phyloP scores from a whole-genome alignment of 441 rosid genomes.

The Pelargonium cotyledonis region DNA sequence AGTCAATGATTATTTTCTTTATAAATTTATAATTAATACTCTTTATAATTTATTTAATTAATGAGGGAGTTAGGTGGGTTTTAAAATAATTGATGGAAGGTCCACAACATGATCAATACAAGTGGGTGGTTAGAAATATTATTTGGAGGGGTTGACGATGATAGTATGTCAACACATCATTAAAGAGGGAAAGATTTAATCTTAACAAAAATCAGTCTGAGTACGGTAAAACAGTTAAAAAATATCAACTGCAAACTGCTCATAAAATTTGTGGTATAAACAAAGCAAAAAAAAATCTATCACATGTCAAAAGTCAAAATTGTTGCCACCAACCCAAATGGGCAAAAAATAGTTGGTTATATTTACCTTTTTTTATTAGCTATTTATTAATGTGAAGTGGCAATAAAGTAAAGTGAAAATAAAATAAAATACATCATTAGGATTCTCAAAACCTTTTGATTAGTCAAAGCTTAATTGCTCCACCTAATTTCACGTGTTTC shows the following conservation, averaged over 20 bases:
- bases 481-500: not conserved
- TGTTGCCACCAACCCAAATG: not conserved
- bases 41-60: too few species aligned
- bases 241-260: too few species aligned
- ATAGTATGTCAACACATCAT: too few species aligned
- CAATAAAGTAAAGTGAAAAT: not conserved
- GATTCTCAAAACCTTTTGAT: not conserved
- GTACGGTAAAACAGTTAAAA: too few species aligned
- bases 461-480: not conserved
- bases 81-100: not conserved
- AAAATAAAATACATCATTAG: not conserved
- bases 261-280: too few species aligned
- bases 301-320: not conserved
- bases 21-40: too few species aligned
- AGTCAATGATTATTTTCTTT: too few species aligned
- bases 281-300: too few species aligned
- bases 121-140: not conserved
- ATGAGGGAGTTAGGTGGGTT: not conserved
- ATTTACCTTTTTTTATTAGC: not conserved
- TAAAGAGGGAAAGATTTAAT: too few species aligned
- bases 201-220: too few species aligned
- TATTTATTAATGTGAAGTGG: too few species aligned
- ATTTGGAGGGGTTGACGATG: too few species aligned
- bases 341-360: not conserved
- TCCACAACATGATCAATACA: not conserved